Base-by-base conservation (phyloP, 1,284 basidiomycete species). In the Tetrapyrgos nigripes region DNA sequence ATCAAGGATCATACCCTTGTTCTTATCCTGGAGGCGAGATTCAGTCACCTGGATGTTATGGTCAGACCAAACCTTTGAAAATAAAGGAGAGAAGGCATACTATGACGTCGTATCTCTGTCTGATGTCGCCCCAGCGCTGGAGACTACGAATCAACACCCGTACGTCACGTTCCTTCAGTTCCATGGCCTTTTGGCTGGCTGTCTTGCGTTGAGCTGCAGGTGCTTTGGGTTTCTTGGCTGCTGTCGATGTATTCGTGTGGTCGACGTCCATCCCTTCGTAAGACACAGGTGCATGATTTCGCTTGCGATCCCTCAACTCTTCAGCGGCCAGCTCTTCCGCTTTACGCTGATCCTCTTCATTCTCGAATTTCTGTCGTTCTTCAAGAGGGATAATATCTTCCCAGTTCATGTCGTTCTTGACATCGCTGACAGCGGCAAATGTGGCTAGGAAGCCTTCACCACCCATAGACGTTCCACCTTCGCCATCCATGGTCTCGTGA, bases 331-430 rank as follows among this genome's bases (percentile, higher is more conserved):
- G 64, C 64, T 93, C 91, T 67, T 90, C 89, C 51, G 83, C 84
- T 69, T 85, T 87, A 55, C 83, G 80, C 62, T 88, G 85, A 65
- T 88, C 92, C 64, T 94, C 94, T 64, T 96, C 94, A 50, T 87
- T 85, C 63, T 96, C 93, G 50, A 91, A 87, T 73, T 89, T 89
- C 72, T 92, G 89, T 6, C 97, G 91, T 69, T 96, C 95, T 37
- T 97, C 94, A 11, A 92, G 76, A 8, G 97, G 97, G 66, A 99
- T 99, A 71, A 99, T 99, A 66, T 99, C 97, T 71, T 99, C 97
- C 97, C 97, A 99, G 71, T 80, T 94, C 83, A 98, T 93, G 76
- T 97, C 95, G 70, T 96, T 95, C 83, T 98, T 98, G 71, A 99
- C 91, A 75, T 99, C 97, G 74, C 95, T 97, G 64, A 99, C 94